These are phyloP conservation scores for Heliosperma pusillum DNA, from an alignment of 148 eudicot species.

Conservation along the genomic window DNA sequence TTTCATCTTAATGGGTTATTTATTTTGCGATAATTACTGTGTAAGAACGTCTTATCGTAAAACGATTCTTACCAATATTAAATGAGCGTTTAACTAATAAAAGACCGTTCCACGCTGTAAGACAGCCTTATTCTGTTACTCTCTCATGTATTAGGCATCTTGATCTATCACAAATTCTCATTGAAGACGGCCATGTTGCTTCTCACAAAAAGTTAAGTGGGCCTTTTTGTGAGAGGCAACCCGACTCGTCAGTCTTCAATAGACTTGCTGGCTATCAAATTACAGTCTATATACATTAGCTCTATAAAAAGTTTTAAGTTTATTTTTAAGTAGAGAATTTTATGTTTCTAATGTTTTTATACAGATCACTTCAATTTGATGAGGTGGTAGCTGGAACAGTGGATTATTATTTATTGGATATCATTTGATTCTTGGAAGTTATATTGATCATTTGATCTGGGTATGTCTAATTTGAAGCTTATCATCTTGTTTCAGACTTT, in stretches of 20 bases:
- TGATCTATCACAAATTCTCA: too few relatives aligned
- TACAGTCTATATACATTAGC: not conserved
- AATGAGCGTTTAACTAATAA: not conserved
- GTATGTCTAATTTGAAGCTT: conserved; percentile 16
- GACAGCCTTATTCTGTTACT: conserved; percentile 10
- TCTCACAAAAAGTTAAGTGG: too few relatives aligned
- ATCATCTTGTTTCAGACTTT: not conserved
- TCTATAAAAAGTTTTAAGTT: too few relatives aligned
- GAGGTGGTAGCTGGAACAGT: not conserved
- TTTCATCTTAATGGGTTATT: not conserved
- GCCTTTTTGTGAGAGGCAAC: too few relatives aligned
- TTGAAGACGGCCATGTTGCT: too few relatives aligned
- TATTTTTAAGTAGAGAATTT: not conserved
- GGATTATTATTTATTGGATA: not conserved
- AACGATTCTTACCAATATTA: not conserved
- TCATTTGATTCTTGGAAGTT: conserved; percentile 9
- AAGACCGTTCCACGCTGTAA: too few relatives aligned
- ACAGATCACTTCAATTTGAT: not conserved
- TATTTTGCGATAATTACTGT: not conserved
- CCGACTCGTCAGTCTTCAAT: too few relatives aligned
- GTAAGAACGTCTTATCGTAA: too few relatives aligned
- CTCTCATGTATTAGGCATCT: conserved; percentile 2
- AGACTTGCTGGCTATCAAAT: too few relatives aligned
- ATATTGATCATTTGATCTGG: conserved; percentile 12
- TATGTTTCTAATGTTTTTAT: conserved; percentile 9